Conservation (phyloP, 23 red algal genomes). For the Pyropia haitanensis region DNA sequence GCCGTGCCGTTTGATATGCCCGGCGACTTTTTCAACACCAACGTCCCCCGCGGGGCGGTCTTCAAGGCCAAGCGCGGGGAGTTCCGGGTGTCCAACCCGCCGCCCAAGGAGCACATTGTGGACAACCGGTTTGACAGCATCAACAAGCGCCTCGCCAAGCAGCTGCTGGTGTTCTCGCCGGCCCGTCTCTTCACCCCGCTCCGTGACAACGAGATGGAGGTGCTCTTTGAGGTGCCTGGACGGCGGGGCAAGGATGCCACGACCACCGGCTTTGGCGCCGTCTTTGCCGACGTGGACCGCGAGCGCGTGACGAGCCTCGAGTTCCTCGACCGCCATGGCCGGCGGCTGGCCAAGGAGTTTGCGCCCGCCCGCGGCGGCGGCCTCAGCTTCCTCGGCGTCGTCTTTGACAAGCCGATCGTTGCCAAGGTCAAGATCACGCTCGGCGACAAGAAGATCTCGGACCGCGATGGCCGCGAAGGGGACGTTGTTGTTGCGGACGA, state of each 20-base stretch:
- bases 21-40: constrained; percentile 20
- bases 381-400: constrained; percentile 19
- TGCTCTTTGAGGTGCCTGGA: constrained; percentile 9
- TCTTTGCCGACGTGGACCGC: constrained; percentile 19
- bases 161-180: constrained; percentile 10
- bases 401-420: constrained; percentile 3
- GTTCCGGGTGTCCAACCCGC: constrained; percentile 24
- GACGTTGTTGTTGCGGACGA: constrained; percentile 52
- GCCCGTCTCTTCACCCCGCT: constrained; percentile 17
- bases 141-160: neutral
- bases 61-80: constrained; percentile 15
- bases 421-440: constrained; percentile 12
- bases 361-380: constrained; percentile 4
- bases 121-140: constrained; percentile 19
- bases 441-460: constrained; percentile 14
- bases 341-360: constrained; percentile 6
- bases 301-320: constrained; percentile 1
- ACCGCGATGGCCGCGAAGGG: neutral
- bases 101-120: neutral
- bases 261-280: constrained; percentile 12
- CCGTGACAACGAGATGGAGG: constrained; percentile 4
- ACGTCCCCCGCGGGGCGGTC: constrained; percentile 15
- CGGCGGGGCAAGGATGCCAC: neutral
- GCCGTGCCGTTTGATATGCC: constrained; percentile 51
- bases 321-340: constrained; percentile 7